Evolutionary conservation across 2,329 filamentous ascomycete genomes (phyloP).

Genomic region (Beauveria sp.): DNA sequence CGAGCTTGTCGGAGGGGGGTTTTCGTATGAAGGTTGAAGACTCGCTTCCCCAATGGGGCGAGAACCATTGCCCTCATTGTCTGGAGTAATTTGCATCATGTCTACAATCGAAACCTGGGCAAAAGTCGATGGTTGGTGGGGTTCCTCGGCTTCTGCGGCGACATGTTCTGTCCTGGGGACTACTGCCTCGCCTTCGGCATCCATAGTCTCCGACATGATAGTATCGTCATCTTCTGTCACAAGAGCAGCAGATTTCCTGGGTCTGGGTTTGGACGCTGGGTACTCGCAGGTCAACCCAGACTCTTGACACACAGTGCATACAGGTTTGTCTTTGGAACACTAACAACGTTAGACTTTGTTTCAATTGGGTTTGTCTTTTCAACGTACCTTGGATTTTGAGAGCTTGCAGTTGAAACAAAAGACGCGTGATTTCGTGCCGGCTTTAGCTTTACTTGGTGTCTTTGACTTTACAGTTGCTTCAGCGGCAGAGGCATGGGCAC

Average conservation of each 20-base stretch:
- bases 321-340: constrained; percentile 35
- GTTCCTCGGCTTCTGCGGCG: background rate
- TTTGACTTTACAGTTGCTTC: background rate
- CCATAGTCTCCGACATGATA: constrained; percentile 4
- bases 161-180: background rate
- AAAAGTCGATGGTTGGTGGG: background rate
- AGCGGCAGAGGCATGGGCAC: background rate
- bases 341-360: constrained; percentile 18
- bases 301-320: constrained; percentile 30
- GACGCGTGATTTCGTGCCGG: constrained; percentile 23
- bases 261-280: constrained; percentile 24
- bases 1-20: background rate
- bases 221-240: constrained; percentile 15
- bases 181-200: constrained; percentile 12
- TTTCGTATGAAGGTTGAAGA: background rate
- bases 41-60: constrained; percentile 4
- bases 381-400: constrained; percentile 27
- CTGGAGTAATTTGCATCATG: constrained; percentile 6
- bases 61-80: constrained; percentile 2
- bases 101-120: background rate
- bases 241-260: constrained; percentile 17
- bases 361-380: background rate
- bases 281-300: constrained; percentile 31
- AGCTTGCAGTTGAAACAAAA: constrained; percentile 31
- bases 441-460: constrained; percentile 13